Evolutionary conservation across 2,329 filamentous ascomycete species (phyloP).

Genomic region (Aspergillus texensis): DNA sequence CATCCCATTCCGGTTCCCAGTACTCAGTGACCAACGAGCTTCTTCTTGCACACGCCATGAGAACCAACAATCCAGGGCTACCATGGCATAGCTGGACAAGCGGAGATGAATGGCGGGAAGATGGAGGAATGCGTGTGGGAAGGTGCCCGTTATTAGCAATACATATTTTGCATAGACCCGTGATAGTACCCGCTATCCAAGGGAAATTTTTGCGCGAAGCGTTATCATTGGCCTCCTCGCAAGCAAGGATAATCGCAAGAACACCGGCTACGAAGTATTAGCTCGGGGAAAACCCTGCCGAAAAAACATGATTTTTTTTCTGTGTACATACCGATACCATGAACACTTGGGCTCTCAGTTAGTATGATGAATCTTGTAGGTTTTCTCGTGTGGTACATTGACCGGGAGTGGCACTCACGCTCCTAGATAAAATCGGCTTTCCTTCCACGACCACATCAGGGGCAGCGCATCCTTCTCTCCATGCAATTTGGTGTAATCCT

Average conservation of each 20-base stretch:
- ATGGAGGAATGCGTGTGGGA: conserved; percentile 38
- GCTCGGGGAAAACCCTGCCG: neutral
- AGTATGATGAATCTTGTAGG: neutral
- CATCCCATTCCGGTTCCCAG: conserved; percentile 45
- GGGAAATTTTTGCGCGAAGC: conserved; percentile 27
- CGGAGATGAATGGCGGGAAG: conserved; percentile 24
- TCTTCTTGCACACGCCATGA: conserved; percentile 38
- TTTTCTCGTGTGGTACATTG: neutral
- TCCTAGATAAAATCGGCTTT: conserved; percentile 40
- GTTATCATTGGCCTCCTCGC: conserved; percentile 33
- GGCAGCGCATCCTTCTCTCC: conserved; percentile 36
- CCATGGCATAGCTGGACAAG: conserved; percentile 48
- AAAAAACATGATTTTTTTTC: neutral
- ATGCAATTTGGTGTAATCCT: conserved; percentile 33
- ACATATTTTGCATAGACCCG: conserved; percentile 38
- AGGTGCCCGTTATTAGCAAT: conserved; percentile 41
- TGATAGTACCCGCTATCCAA: conserved; percentile 41
- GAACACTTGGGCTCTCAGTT: conserved; percentile 26
- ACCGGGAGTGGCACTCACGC: conserved; percentile 32
- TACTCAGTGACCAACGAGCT: conserved; percentile 29
- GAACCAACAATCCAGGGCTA: conserved; percentile 40
- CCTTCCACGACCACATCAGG: conserved; percentile 46
- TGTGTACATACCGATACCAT: conserved; percentile 28
- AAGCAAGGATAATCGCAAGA: conserved; percentile 40
- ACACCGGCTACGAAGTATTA: conserved; percentile 35